Base-by-base conservation (phyloP, 1,284 basidiomycete genomes). In the Ustilago nuda region DNA sequence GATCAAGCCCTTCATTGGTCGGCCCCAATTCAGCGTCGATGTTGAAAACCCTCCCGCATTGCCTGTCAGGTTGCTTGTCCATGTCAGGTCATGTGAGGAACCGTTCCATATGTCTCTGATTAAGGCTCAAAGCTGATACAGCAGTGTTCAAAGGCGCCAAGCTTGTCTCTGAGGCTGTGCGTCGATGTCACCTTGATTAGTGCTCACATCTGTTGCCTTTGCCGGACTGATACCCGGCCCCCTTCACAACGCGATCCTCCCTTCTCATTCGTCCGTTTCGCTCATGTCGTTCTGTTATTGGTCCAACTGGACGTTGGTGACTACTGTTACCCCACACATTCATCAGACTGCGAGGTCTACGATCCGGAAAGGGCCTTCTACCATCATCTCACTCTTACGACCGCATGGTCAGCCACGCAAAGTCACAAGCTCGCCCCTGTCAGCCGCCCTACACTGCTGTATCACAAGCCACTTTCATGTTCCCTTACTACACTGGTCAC, bases 181-280 rank as follows among this genome's bases (percentile, higher is more conserved):
- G 51, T 50, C 48, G 27, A 50, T 50, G 48, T 32, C 48, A 50
- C 13, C 51, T 9, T 35, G 51, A 17, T 36, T 35, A 50, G 48
- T 30, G 52, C 52, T 53, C 12, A 35, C 23, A 55, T 37, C 60
- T 53, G 60, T 56, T 56, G 19, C 37, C 46, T n/a, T 60, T 56
- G 35, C 64, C 64, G 64, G 64, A 23, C 64, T 66, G 57, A 60
- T 66, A 66, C 46, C 64, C 64, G 64, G 53, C 23, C 36, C 11
- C 17, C 46, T 15, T 48, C 23, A 30, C 23, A 36, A 30, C 57
- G 3, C 56, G 30, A 36, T 19, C 8, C 27, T 53, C 27, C 8
- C 50, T 33, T n/a, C 30, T 27, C 59, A 35, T 36, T 19, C 8
- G 27, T 54, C 51, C 19, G 41, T 43, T 13, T 32, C n/a, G 27